Percentiles rank a stretch among this genome's conserved stretches.
phyloP scores from a whole-genome alignment of 805 yeast species.

The Sugiyamaella marilandica region DNA sequence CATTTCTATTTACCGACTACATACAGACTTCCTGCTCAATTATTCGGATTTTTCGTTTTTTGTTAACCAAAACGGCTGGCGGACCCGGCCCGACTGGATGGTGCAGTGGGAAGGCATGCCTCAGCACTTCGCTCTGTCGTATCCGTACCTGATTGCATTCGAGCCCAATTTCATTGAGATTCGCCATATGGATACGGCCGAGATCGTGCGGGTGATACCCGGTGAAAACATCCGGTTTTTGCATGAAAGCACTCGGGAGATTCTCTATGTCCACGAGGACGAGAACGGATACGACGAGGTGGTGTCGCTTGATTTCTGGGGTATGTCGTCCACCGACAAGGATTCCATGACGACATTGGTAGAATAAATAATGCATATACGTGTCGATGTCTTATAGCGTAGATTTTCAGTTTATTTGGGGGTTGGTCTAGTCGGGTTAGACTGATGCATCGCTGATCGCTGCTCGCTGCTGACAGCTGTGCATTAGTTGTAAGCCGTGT shows the following conservation, averaged over 20 bases:
- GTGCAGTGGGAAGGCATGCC: conserved; percentile 97
- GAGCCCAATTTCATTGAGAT: conserved; percentile 89
- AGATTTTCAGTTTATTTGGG: no score
- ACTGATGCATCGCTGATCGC: no score
- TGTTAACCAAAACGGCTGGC: conserved; percentile 94
- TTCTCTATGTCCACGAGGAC: conserved; percentile 85
- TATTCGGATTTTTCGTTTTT: conserved; percentile 93
- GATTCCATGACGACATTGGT: neutral
- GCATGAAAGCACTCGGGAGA: conserved; percentile 89
- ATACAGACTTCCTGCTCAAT: conserved; percentile 79
- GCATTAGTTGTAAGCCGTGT: no score
- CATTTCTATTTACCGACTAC: conserved; percentile 83
- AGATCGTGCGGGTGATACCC: conserved; percentile 76
- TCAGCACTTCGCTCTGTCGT: conserved; percentile 85
- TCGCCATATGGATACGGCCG: conserved; percentile 84
- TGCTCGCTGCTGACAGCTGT: no score
- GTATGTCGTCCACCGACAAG: conserved; percentile 8
- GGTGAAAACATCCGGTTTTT: conserved; percentile 89
- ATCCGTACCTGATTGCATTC: conserved; percentile 88
- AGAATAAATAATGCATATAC: neutral
- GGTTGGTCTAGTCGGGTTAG: no score
- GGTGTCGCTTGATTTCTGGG: conserved; percentile 88
- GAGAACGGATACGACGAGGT: conserved; percentile 89
- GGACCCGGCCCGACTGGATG: conserved; percentile 89
- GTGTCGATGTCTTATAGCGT: no score